Evolutionary conservation across 2,329 filamentous ascomycete genomes (phyloP).

Genomic region (Aspergillus glaucus): DNA sequence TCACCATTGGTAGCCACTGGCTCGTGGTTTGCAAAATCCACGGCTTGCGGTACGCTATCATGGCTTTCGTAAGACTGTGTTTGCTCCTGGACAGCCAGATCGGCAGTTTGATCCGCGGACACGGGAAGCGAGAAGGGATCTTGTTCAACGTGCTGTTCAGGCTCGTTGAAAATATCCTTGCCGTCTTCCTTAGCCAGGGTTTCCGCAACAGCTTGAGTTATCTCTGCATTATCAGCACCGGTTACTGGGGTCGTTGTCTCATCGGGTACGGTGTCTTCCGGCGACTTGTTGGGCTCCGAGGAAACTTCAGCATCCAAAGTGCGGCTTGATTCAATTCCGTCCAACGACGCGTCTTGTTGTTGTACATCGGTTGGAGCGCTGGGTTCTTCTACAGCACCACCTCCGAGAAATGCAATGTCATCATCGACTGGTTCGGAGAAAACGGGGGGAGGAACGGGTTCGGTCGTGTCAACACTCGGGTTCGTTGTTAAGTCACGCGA

Average conservation of each 20-base stretch:
- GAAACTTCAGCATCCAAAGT: not conserved
- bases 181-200: not conserved
- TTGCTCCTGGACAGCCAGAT: not conserved
- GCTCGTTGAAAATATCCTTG: not conserved
- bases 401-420: not conserved
- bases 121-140: not conserved
- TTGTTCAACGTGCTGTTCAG: not conserved
- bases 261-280: not conserved
- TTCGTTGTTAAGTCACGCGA: conserved; percentile 10
- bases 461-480: not conserved
- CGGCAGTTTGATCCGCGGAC: not conserved
- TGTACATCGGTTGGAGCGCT: not conserved
- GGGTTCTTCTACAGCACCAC: not conserved
- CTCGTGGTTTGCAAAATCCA: conserved; percentile 3
- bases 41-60: conserved; percentile 1
- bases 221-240: not conserved
- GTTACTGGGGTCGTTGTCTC: not conserved
- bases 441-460: not conserved
- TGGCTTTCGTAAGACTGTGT: not conserved
- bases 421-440: not conserved
- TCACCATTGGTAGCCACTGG: conserved; percentile 8
- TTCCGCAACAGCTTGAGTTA: not conserved
- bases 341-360: not conserved
- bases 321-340: not conserved
- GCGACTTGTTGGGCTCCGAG: not conserved